A percentile compares a stretch with the other conserved stretches of the same genome.
Evolutionary conservation across 2,329 filamentous ascomycete species (phyloP).

Genomic region (Verticillium albo-atrum): DNA sequence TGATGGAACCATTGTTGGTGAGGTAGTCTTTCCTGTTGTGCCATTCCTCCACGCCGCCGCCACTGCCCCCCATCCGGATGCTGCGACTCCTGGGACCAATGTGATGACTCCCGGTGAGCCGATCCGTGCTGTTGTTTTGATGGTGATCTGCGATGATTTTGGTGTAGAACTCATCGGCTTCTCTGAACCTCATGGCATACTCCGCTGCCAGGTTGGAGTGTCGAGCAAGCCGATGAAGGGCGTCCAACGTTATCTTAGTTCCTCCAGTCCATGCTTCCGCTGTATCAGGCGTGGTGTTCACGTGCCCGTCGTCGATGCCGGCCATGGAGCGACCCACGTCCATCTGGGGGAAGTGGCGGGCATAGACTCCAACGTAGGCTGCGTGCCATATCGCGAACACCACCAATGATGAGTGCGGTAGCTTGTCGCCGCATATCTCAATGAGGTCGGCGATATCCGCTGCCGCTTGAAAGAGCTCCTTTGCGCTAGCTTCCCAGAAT

Average conservation of each 20-base stretch:
- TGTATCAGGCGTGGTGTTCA: slow-evolving; percentile 29
- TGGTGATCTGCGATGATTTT: slow-evolving; percentile 6
- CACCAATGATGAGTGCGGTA: slow-evolving; percentile 64
- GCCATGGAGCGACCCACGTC: slow-evolving; percentile 53
- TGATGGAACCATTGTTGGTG: slow-evolving; percentile 38
- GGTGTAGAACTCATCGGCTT: slow-evolving; percentile 7
- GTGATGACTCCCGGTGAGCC: not conserved
- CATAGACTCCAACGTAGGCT: slow-evolving; percentile 62
- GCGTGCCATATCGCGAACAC: slow-evolving; percentile 65
- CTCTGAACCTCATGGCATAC: slow-evolving; percentile 6
- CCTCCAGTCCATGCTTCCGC: slow-evolving; percentile 25
- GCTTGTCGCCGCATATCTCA: slow-evolving; percentile 53
- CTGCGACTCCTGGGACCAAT: slow-evolving; percentile 12
- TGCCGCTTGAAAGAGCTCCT: slow-evolving; percentile 58
- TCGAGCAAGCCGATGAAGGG: slow-evolving; percentile 1
- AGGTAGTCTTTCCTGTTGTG: slow-evolving; percentile 32
- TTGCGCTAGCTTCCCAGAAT: slow-evolving; percentile 61
- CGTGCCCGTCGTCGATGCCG: slow-evolving; percentile 24
- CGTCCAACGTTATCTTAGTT: slow-evolving; percentile 3
- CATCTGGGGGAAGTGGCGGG: slow-evolving; percentile 64
- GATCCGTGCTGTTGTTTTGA: not conserved
- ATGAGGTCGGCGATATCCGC: slow-evolving; percentile 62
- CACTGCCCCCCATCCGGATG: slow-evolving; percentile 35
- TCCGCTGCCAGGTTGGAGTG: slow-evolving; percentile 7
- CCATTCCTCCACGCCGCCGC: slow-evolving; percentile 54